phyloP scores from a whole-genome alignment of 2,329 filamentous ascomycete species.

The Reticulascus tulasneorum region DNA sequence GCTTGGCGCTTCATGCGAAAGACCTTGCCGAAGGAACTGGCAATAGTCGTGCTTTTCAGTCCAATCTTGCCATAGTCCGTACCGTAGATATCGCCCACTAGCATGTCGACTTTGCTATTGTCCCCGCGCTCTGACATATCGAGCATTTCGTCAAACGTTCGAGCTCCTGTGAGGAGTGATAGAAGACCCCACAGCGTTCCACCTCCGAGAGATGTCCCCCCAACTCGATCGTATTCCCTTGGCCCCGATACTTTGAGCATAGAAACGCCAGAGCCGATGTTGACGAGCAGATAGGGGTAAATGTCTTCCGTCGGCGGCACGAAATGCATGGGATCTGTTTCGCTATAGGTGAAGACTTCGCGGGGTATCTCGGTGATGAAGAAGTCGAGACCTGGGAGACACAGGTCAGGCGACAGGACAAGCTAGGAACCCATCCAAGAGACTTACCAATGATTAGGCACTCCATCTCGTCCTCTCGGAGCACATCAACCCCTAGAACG shows the following conservation, averaged over 20 bases:
- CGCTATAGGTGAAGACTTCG: conserved; percentile 96
- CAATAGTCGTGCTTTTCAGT: conserved; percentile 91
- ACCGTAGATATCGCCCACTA: conserved; percentile 97
- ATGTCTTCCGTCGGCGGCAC: conserved; percentile 72
- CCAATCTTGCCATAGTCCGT: conserved; percentile 95
- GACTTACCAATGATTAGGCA: conserved; percentile 83
- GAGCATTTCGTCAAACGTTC: conserved; percentile 97
- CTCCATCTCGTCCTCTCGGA: conserved; percentile 97
- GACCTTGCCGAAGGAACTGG: conserved; percentile 94
- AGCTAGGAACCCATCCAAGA: too few species aligned
- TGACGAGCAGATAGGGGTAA: conserved; percentile 95
- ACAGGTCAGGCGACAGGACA: not conserved
- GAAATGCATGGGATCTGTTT: conserved; percentile 87
- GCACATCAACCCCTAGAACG: conserved; percentile 78
- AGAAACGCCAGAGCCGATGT: conserved; percentile 94
- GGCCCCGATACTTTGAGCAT: conserved; percentile 97
- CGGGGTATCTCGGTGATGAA: conserved; percentile 97
- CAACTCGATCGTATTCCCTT: conserved; percentile 81
- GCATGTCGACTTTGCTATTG: conserved; percentile 89
- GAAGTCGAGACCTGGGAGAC: conserved; percentile 77
- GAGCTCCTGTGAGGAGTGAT: conserved; percentile 85
- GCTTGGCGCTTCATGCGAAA: conserved; percentile 87
- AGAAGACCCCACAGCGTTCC: conserved; percentile 97
- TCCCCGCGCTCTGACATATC: conserved; percentile 86
- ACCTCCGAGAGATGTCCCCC: conserved; percentile 89